Evolutionary conservation across 352 stramenopile species (phyloP).

Genomic region (Phytopythium litorale): DNA sequence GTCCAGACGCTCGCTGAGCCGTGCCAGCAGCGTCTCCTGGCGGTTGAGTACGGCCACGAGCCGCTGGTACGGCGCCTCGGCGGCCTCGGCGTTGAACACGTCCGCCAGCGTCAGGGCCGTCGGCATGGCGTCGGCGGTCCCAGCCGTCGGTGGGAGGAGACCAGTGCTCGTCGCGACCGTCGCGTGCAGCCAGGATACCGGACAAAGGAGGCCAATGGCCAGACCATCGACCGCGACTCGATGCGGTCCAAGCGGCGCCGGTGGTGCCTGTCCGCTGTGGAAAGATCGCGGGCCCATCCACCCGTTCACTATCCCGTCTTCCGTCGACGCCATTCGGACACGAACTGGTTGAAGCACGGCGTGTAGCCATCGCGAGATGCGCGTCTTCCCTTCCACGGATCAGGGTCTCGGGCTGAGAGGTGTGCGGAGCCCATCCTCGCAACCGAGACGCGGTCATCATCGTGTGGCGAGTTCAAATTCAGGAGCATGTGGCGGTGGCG

Average conservation of each 20-base stretch:
- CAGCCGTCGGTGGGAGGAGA: neutral
- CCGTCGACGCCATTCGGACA: too few species aligned
- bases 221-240: neutral
- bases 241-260: neutral
- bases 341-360: too few species aligned
- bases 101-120: constrained; percentile 29
- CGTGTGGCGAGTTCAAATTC: neutral
- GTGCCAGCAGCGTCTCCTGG: constrained; percentile 36
- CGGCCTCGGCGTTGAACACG: constrained; percentile 50
- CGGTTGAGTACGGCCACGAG: constrained; percentile 65
- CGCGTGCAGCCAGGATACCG: neutral
- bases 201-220: neutral
- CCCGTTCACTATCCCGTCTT: too few species aligned
- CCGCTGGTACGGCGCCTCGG: constrained; percentile 43
- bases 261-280: neutral
- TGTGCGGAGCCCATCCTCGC: too few species aligned
- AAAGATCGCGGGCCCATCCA: neutral
- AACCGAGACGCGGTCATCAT: too few species aligned
- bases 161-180: neutral
- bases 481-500: too few species aligned
- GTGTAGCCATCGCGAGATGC: too few species aligned
- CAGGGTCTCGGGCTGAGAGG: too few species aligned
- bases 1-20: constrained; percentile 24
- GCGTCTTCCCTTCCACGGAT: too few species aligned
- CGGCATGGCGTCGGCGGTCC: neutral